These are phyloP conservation scores for Trichomonascaceae sp. DNA, from an alignment of 1,139 yeast genomes.

Conservation along the genomic window DNA sequence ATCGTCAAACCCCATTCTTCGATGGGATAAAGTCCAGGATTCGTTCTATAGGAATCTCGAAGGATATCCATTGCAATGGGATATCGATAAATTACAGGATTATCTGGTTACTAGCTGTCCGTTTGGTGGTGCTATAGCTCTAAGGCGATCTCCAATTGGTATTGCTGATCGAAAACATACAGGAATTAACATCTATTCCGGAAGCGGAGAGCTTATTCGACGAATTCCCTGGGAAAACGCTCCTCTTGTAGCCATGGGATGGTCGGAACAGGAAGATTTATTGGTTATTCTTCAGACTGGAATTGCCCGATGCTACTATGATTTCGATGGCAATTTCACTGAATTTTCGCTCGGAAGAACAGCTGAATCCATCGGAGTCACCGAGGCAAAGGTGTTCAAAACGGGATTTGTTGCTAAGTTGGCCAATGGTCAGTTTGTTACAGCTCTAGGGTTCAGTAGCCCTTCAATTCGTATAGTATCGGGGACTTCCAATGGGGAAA, in stretches of 20 bases:
- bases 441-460: constrained; percentile 30
- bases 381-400: constrained; percentile 33
- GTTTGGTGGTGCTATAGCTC: constrained; percentile 42
- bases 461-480: constrained; percentile 29
- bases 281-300: constrained; percentile 60
- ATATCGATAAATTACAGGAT: constrained; percentile 27
- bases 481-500: not conserved
- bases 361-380: constrained; percentile 36
- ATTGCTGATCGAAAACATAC: constrained; percentile 21
- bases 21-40: constrained; percentile 34
- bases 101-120: constrained; percentile 39
- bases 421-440: constrained; percentile 31
- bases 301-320: constrained; percentile 56
- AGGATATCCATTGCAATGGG: constrained; percentile 34
- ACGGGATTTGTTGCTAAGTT: constrained; percentile 38
- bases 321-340: constrained; percentile 60
- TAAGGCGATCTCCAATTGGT: constrained; percentile 25
- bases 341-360: constrained; percentile 41
- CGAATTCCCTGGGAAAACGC: constrained; percentile 44
- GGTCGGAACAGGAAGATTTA: constrained; percentile 52
- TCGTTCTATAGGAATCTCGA: constrained; percentile 32
- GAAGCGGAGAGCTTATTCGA: constrained; percentile 47
- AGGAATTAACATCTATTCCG: constrained; percentile 44
- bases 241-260: constrained; percentile 52
- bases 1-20: constrained; percentile 22